Base-by-base conservation (phyloP, 345 rosid species). In the Punica granatum region DNA sequence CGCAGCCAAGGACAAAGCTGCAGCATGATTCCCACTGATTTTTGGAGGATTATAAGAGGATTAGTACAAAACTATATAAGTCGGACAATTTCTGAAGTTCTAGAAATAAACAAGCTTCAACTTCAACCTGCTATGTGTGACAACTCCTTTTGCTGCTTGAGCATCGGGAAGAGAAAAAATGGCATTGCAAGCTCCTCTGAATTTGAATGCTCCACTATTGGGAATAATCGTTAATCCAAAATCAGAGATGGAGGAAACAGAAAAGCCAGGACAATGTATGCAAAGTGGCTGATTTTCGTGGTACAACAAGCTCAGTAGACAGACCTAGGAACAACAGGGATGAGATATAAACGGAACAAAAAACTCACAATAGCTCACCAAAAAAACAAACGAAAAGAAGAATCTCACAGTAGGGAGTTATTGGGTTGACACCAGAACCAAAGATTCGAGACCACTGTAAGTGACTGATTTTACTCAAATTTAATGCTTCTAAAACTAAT, bases 121-220 rank as follows among this genome's bases (percentile, higher is more conserved):
- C 4, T 11, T 26, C 73, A 78, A 90, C 96, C 98, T 92, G 98
- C 96, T 90, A 66, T 90, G 98, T 11, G 97, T 90, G 30, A 87
- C 90, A 65, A 92, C 93, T 1, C 98, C 97, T 85, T 85, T 90
- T 26, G 87, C 81, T 33, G 92, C 92, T 75, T 84, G 80, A 66
- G 82, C 79, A 42, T 78, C 70, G 66, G 76, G 80, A 58, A 92
- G 97, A 3, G 96, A 90, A 71, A 71, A 72, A 62, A 92, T 69
- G 32, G 96, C 97, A 86, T 92, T 90, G 76, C 93, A 88, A 41
- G 96, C 98, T 34, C 97, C 98, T 82, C 98, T 84, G 75, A 87
- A 90, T 70, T 92, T 90, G 80, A 90, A 92, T 28, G 98, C 97
- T 72, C 98, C 98, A 21, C 98, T 90, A 63, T 39, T 16, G 67